These are phyloP conservation scores for Serendipita sp. DNA, from an alignment of 768 basidiomycete genomes.

Conservation along the genomic window DNA sequence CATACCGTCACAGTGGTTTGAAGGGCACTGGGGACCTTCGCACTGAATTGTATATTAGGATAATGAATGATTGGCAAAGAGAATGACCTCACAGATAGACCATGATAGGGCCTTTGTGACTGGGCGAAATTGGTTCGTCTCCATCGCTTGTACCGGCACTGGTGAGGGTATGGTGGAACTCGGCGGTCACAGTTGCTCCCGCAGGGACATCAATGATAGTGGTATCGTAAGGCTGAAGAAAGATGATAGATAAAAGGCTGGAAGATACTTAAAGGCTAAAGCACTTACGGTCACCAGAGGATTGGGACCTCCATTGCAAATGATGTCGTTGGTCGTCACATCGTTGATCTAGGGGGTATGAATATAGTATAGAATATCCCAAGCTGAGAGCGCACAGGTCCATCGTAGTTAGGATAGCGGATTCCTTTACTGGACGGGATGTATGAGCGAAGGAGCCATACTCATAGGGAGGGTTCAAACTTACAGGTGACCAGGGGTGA, in stretches of 20 bases:
- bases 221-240: background rate
- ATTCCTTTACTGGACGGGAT: slow-evolving; percentile 22
- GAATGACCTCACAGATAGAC: slow-evolving; percentile 30
- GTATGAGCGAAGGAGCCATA: background rate
- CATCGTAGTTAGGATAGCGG: slow-evolving; percentile 27
- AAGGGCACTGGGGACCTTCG: slow-evolving; percentile 29
- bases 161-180: slow-evolving; percentile 35
- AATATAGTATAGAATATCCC: background rate
- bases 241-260: background rate
- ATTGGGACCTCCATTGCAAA: slow-evolving; percentile 47
- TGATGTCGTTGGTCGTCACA: slow-evolving; percentile 27
- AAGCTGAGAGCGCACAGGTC: slow-evolving; percentile 12
- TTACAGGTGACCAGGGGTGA: slow-evolving; percentile 10
- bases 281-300: slow-evolving; percentile 23
- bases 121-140: slow-evolving; percentile 32
- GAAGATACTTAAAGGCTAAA: background rate
- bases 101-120: slow-evolving; percentile 36
- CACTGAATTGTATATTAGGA: slow-evolving; percentile 19
- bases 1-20: slow-evolving; percentile 30
- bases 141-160: slow-evolving; percentile 34
- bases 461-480: background rate
- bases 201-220: slow-evolving; percentile 34
- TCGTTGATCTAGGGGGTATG: slow-evolving; percentile 25
- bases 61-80: background rate
- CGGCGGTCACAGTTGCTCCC: slow-evolving; percentile 36